Evolutionary conservation across 305 asterid species (phyloP).

Genomic region (Fraxinus sp.): DNA sequence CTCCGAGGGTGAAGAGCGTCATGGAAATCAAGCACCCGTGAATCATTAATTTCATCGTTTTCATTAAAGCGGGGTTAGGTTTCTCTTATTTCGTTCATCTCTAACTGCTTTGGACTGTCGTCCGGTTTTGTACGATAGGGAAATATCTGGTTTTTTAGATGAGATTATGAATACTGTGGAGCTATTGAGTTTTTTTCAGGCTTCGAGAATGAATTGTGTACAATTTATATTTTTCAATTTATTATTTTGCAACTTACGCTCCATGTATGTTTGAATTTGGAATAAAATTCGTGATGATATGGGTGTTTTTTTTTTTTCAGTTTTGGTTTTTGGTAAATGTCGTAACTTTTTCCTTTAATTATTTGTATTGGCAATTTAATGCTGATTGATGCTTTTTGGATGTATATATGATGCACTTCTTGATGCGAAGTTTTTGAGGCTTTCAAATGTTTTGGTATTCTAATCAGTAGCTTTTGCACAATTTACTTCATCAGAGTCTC

Average conservation of each 20-base stretch:
- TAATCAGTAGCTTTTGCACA: neutral
- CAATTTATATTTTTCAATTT: neutral
- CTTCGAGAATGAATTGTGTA: neutral
- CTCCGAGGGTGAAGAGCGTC: slow-evolving; percentile 59
- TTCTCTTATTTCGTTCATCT: neutral
- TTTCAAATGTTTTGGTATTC: neutral
- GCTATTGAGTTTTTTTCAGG: neutral
- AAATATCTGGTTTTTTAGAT: neutral
- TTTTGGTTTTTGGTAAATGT: neutral
- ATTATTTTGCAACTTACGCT: neutral
- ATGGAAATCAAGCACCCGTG: slow-evolving; percentile 50
- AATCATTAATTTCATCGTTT: slow-evolving; percentile 2
- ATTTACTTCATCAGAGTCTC: neutral
- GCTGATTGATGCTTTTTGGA: slow-evolving; percentile 6
- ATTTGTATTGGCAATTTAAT: neutral
- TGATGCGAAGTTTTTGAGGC: neutral
- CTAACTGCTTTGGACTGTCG: neutral
- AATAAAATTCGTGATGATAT: neutral
- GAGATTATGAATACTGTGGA: neutral
- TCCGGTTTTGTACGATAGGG: neutral
- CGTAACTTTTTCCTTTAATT: neutral
- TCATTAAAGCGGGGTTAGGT: slow-evolving; percentile 25
- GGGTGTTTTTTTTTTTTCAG: neutral
- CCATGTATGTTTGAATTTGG: neutral
- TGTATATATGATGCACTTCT: slow-evolving; percentile 6